Evolutionary conservation across 257 asterid species (phyloP).

Genomic region (Lycium barbarum): DNA sequence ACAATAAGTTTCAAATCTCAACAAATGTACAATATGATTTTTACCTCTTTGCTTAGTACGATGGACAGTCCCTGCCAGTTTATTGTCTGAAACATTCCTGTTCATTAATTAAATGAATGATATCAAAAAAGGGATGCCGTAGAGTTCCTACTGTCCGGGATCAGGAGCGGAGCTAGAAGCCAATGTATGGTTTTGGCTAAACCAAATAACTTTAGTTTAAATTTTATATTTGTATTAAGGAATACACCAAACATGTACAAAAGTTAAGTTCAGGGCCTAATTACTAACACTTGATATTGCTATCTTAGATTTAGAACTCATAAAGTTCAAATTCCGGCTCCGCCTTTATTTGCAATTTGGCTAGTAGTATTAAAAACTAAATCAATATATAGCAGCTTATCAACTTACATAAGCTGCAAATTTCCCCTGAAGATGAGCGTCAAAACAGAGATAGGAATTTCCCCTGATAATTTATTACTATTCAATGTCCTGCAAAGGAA

Average conservation of each 20-base stretch:
- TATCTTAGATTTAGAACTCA: no score
- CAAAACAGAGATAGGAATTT: slow-evolving; percentile 38
- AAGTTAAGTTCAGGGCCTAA: no score
- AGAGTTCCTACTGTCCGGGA: not conserved
- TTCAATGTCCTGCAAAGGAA: slow-evolving; percentile 42
- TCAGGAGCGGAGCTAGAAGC: no score
- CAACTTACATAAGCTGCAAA: slow-evolving; percentile 45
- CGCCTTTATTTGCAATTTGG: not conserved
- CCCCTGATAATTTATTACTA: slow-evolving; percentile 46
- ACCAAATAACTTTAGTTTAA: no score
- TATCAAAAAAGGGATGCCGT: not conserved
- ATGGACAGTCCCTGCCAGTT: slow-evolving; percentile 41
- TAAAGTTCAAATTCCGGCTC: no score
- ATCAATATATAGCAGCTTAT: no score
- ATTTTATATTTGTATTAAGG: no score
- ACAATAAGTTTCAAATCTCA: not conserved
- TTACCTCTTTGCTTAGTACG: not conserved
- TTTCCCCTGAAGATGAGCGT: slow-evolving; percentile 42
- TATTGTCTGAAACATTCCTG: slow-evolving; percentile 53
- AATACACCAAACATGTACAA: no score
- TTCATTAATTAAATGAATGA: not conserved
- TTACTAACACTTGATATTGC: no score
- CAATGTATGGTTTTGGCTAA: no score
- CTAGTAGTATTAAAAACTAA: not conserved
- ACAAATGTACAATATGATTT: not conserved